Conservation (phyloP, 495 filamentous ascomycete species). For the Cenococcum geophilum region DNA sequence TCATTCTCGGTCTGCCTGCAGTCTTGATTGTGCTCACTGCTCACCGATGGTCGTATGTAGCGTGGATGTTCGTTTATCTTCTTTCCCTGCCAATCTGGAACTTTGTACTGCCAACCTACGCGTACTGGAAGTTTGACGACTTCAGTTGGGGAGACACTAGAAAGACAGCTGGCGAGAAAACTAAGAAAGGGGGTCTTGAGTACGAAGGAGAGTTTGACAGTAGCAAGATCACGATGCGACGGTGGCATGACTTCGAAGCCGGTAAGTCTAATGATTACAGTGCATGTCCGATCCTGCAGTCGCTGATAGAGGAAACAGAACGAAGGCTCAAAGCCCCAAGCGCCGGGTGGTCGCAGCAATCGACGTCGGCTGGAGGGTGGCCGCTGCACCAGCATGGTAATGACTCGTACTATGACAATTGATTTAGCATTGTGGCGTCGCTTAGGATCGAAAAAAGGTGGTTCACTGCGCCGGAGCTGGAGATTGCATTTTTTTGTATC, state of each 20-base stretch:
- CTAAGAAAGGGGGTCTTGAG: constrained; percentile 71
- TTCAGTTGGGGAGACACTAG: constrained; percentile 99
- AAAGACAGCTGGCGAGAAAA: constrained; percentile 88
- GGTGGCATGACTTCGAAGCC: constrained; percentile 95
- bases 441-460: constrained; percentile 13
- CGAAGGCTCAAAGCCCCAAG: constrained; percentile 38
- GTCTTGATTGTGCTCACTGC: constrained; percentile 92
- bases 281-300: constrained; percentile 15
- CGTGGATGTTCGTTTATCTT: constrained; percentile 97
- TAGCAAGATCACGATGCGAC: constrained; percentile 96
- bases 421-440: constrained; percentile 21
- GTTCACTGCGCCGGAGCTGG: constrained; percentile 16
- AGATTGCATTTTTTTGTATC: constrained; percentile 20
- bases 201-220: constrained; percentile 96
- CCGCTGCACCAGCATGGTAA: constrained; percentile 21
- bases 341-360: constrained; percentile 38
- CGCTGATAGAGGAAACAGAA: constrained; percentile 31
- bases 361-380: constrained; percentile 33
- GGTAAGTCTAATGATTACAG: constrained; percentile 42
- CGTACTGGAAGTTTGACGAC: constrained; percentile 99
- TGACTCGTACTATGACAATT: constrained; percentile 32
- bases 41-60: constrained; percentile 86
- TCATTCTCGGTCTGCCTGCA: constrained; percentile 91
- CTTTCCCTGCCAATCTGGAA: constrained; percentile 96
- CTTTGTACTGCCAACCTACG: constrained; percentile 87